Percentiles rank a stretch among this genome's conserved stretches.
phyloP scores from a whole-genome alignment of 805 yeast species.

The Ogataea siamensis region DNA sequence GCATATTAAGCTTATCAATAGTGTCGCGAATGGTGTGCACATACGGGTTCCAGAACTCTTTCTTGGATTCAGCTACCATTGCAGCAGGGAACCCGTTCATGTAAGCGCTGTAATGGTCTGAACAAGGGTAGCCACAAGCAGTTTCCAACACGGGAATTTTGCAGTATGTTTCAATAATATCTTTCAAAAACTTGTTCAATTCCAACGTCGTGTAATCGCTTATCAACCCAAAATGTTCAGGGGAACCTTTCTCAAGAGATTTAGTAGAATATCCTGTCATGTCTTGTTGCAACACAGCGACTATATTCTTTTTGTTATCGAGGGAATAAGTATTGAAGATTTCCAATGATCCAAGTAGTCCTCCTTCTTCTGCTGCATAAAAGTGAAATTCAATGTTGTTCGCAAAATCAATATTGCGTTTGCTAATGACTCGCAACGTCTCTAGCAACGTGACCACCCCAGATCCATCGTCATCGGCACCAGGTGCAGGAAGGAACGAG shows the following conservation, averaged over 20 bases:
- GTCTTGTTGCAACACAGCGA: constrained; percentile 91
- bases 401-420: constrained; percentile 25
- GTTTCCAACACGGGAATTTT: constrained; percentile 71
- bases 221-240: constrained; percentile 76
- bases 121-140: constrained; percentile 87
- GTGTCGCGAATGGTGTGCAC: constrained; percentile 83
- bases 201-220: constrained; percentile 61
- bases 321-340: constrained; percentile 54
- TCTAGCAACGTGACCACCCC: constrained; percentile 81
- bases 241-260: constrained; percentile 47
- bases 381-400: constrained; percentile 89
- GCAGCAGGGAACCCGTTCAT: constrained; percentile 83
- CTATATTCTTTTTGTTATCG: constrained; percentile 48
- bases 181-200: constrained; percentile 60
- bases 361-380: constrained; percentile 94
- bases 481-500: constrained; percentile 73
- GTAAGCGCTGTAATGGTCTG: constrained; percentile 87
- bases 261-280: constrained; percentile 81
- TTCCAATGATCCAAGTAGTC: constrained; percentile 80
- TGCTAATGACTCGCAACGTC: constrained; percentile 40
- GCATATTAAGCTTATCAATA: constrained; percentile 71
- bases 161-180: constrained; percentile 60
- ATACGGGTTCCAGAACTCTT: constrained; percentile 60
- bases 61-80: constrained; percentile 75
- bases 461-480: constrained; percentile 92